These are phyloP conservation scores for Mediolabrus comicus DNA, from an alignment of 108 stramenopile species.

Conservation along the genomic window DNA sequence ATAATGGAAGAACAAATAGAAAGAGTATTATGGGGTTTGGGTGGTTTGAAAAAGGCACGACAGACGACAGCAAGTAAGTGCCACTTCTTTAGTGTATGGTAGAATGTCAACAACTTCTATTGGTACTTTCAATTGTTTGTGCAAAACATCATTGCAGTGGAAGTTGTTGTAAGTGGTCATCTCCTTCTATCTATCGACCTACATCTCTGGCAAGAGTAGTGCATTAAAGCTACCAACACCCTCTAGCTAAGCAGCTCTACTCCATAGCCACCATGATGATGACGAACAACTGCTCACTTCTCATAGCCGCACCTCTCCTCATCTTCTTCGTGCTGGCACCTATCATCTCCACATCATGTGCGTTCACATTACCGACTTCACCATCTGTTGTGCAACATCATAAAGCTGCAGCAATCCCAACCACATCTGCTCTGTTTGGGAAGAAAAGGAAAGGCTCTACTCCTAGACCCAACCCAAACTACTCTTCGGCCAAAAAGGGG, in stretches of 20 bases:
- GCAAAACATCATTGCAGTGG: too few relatives aligned
- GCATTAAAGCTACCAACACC: too few relatives aligned
- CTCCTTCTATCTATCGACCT: too few relatives aligned
- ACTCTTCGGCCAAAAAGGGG: conserved; percentile 23
- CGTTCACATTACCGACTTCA: not conserved
- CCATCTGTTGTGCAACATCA: not conserved
- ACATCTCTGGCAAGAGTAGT: too few relatives aligned
- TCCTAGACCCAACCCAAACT: conserved; percentile 34
- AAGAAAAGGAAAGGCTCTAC: conserved; percentile 32
- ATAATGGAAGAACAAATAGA: not conserved
- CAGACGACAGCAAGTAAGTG: too few relatives aligned
- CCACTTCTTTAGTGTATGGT: too few relatives aligned
- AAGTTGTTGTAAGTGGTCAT: too few relatives aligned
- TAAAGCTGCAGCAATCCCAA: not conserved
- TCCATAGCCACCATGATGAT: not conserved
- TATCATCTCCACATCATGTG: not conserved
- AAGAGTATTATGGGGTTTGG: not conserved
- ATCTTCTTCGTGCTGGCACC: not conserved
- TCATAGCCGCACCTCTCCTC: not conserved
- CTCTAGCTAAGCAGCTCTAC: too few relatives aligned
- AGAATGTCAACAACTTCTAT: too few relatives aligned
- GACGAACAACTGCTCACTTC: too few relatives aligned
- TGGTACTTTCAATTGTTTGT: too few relatives aligned
- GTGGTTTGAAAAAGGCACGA: not conserved
- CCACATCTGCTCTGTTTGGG: conserved; percentile 16